phyloP scores from a whole-genome alignment of 352 stramenopile genomes.

The Phytophthora pini region DNA sequence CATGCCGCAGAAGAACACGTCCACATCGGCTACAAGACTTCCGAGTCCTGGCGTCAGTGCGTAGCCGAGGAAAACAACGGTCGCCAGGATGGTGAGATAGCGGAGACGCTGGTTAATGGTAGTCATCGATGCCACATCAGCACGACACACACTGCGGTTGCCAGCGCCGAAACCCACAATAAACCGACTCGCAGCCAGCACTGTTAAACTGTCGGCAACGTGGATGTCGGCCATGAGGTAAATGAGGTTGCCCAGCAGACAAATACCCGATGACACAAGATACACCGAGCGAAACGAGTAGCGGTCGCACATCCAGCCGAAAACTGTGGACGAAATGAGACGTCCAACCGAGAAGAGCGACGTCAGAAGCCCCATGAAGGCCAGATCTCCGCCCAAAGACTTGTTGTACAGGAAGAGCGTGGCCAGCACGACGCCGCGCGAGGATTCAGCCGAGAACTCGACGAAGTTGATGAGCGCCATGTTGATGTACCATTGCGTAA shows the following conservation, averaged over 20 bases:
- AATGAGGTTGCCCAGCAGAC: slow-evolving; percentile 77
- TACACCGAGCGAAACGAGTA: slow-evolving; percentile 87
- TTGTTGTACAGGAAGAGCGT: slow-evolving; percentile 89
- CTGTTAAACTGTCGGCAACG: slow-evolving; percentile 56
- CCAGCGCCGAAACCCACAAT: slow-evolving; percentile 81
- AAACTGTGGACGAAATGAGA: slow-evolving; percentile 82
- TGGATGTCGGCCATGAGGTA: slow-evolving; percentile 74
- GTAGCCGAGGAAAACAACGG: slow-evolving; percentile 81
- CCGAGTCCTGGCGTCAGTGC: slow-evolving; percentile 76
- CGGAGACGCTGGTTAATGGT: slow-evolving; percentile 75
- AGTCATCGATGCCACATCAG: slow-evolving; percentile 75
- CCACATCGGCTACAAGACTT: slow-evolving; percentile 66
- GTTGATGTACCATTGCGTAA: slow-evolving; percentile 76
- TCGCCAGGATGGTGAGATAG: slow-evolving; percentile 77
- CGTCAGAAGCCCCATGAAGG: slow-evolving; percentile 84
- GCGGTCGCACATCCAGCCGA: slow-evolving; percentile 86
- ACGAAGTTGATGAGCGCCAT: slow-evolving; percentile 89
- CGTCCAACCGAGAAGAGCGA: slow-evolving; percentile 84
- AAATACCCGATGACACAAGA: slow-evolving; percentile 77
- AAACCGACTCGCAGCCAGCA: slow-evolving; percentile 70
- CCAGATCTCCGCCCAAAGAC: slow-evolving; percentile 75
- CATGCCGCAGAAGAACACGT: slow-evolving; percentile 62
- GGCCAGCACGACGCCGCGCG: slow-evolving; percentile 75
- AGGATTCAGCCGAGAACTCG: slow-evolving; percentile 83
- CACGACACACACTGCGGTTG: slow-evolving; percentile 80